Percentiles rank a stretch among this genome's conserved stretches.
These are phyloP conservation scores for Mucor piriformis DNA, from an alignment of 371 early-diverging fungal species.

Conservation along the genomic window DNA sequence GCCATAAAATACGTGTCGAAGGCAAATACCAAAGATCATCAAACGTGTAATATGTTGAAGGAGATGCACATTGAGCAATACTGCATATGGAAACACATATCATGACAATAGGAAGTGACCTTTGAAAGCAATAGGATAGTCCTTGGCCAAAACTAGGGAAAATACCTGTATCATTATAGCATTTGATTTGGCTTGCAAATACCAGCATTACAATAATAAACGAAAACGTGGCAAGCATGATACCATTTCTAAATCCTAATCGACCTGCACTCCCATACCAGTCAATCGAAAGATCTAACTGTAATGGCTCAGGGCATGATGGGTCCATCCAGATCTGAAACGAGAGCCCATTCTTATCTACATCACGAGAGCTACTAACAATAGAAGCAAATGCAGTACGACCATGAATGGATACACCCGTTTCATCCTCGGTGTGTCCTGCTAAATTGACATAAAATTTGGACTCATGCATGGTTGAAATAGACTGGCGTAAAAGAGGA, in stretches of 20 bases:
- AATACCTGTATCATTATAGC: conserved; percentile 60
- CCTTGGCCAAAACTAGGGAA: conserved; percentile 56
- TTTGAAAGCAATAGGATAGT: conserved; percentile 40
- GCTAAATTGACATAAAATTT: conserved; percentile 65
- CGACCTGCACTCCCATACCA: conserved; percentile 78
- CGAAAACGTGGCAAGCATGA: conserved; percentile 69
- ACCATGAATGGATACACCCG: conserved; percentile 74
- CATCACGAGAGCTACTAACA: conserved; percentile 33
- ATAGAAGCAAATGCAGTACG: conserved; percentile 63
- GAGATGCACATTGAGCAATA: conserved; percentile 34
- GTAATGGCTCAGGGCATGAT: conserved; percentile 51
- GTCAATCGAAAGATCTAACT: conserved; percentile 63
- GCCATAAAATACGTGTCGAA: conserved; percentile 32
- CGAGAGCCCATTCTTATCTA: conserved; percentile 53
- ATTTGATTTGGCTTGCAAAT: conserved; percentile 61
- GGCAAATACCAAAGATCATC: conserved; percentile 37
- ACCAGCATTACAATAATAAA: conserved; percentile 68
- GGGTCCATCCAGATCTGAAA: conserved; percentile 78
- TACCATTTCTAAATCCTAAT: conserved; percentile 72
- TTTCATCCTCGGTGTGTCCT: conserved; percentile 28
- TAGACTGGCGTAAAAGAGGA: conserved; percentile 71
- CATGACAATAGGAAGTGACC: conserved; percentile 39
- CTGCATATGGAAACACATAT: conserved; percentile 34
- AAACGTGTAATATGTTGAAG: conserved; percentile 24
- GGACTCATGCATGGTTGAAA: conserved; percentile 72